Base-by-base conservation (phyloP, 2,329 filamentous ascomycete genomes). In the Trichoderma koningiopsis region DNA sequence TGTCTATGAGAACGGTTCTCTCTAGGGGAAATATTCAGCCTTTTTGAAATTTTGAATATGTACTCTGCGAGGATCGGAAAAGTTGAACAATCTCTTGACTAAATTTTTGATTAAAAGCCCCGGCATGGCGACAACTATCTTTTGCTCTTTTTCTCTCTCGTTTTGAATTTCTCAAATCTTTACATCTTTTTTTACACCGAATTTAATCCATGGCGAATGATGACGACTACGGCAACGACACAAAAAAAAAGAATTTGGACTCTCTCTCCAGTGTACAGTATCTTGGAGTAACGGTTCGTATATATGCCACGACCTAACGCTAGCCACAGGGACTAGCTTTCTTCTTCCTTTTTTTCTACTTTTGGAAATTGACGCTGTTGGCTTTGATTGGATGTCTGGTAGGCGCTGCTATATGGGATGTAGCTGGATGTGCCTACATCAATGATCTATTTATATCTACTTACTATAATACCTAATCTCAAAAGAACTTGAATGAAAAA, bases 181-280 rank as follows among this genome's bases (percentile, higher is more conserved):
- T 22, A 37, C 13, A 53, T 7, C 24, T 24, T 27, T 13, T 61
- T 61, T 24, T 49, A 47, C 19, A 65, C 19, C 4, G 10, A 58
- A 2, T 66, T 49, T 49, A 66, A 66, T 58, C 13, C 27, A 58
- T 58, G 63, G 53, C 53, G 53, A 43, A 43, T 43, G 40, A 58
- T 58, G 52, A 57, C 33, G 52, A 57, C 19, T 29, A 64, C 31
- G 13, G 55, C 24, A 27, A 35, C 6, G 4, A 56, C 33, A 7
- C n/a, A n/a, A n/a, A n/a, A 22, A 13, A 58, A 24, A 19, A 37
- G 61, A 29, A 31, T 63, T 53, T 22, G 22, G 10, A 49, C 40
- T 37, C 4, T n/a, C 49, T 55, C 49, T 61, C 49, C 19, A 22
- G 11, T 55, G 49, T 43, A 64, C 16, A 43, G 40, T 19, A 43